Percentiles rank a stretch among this genome's conserved stretches.
Evolutionary conservation across 75 land plant species (phyloP).

Genomic region (Cryptomeria japonica): DNA sequence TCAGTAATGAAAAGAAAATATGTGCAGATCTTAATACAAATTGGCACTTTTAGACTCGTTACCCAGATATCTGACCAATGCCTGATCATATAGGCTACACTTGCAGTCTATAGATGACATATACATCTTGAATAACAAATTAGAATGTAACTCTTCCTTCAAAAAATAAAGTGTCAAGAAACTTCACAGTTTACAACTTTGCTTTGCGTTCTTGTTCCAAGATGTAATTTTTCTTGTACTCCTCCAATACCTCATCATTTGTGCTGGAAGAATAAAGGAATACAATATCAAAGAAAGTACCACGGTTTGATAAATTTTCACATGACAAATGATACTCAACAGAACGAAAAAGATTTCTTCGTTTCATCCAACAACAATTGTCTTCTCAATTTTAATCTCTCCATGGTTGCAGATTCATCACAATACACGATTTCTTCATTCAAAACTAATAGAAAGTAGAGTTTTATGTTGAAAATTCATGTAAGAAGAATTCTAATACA

Average conservation of each 20-base stretch:
- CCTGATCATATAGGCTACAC: not conserved
- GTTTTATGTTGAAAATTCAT: too few species aligned
- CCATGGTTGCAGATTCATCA: not conserved
- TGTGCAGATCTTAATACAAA: not conserved
- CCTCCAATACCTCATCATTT: slow-evolving; percentile 48
- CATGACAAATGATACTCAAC: not conserved
- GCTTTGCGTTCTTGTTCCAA: slow-evolving; percentile 34
- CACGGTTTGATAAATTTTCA: not conserved
- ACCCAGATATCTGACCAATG: not conserved
- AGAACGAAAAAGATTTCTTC: not conserved
- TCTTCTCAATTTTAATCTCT: not conserved
- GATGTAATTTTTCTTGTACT: slow-evolving; percentile 52
- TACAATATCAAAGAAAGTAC: not conserved
- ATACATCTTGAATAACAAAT: not conserved
- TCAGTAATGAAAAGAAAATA: not conserved
- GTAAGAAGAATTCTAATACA: not conserved
- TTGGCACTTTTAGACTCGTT: not conserved
- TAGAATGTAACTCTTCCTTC: not conserved
- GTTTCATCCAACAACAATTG: not conserved
- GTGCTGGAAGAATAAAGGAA: slow-evolving; percentile 35
- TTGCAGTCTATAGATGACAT: not conserved
- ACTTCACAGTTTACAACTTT: not conserved
- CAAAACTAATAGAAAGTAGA: too few species aligned
- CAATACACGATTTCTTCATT: not conserved
- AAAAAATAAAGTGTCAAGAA: not conserved